Percentiles rank a stretch among this genome's conserved stretches.
Evolutionary conservation across 495 filamentous ascomycete species (phyloP).

Genomic region (Emericellopsis terricola): DNA sequence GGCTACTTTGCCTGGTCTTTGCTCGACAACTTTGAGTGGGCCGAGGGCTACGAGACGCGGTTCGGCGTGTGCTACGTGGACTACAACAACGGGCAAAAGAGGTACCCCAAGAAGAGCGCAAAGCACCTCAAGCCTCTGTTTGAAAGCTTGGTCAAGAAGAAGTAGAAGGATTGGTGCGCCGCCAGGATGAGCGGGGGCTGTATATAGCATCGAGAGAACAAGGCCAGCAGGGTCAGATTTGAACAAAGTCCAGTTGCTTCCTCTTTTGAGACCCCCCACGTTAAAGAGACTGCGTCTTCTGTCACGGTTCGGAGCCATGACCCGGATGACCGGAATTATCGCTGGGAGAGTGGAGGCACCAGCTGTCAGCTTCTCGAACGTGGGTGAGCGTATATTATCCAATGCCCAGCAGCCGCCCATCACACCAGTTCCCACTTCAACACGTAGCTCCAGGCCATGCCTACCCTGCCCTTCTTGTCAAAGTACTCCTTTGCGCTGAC

Average conservation of each 20-base stretch:
- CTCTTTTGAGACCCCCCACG: too few relatives aligned
- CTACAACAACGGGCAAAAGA: constrained; percentile 55
- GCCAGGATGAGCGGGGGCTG: too few relatives aligned
- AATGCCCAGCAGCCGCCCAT: too few relatives aligned
- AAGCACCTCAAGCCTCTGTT: constrained; percentile 47
- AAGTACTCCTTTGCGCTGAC: constrained; percentile 48
- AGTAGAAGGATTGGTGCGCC: constrained; percentile 5
- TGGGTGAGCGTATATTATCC: too few relatives aligned
- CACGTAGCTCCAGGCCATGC: constrained; percentile 43
- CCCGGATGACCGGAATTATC: too few relatives aligned
- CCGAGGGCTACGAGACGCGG: constrained; percentile 69
- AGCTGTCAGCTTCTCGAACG: too few relatives aligned
- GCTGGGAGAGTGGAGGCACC: too few relatives aligned
- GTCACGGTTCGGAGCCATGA: too few relatives aligned
- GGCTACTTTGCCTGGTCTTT: constrained; percentile 70
- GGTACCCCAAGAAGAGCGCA: constrained; percentile 64
- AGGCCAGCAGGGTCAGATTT: too few relatives aligned
- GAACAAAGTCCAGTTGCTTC: too few relatives aligned
- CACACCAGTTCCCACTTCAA: constrained; percentile 55
- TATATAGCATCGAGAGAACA: too few relatives aligned
- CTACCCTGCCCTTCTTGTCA: constrained; percentile 36
- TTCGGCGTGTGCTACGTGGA: constrained; percentile 68
- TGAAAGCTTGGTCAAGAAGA: constrained; percentile 33
- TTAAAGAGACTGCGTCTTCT: too few relatives aligned
- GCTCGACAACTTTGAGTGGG: constrained; percentile 57